Percentiles rank a stretch among this genome's conserved stretches.
These are phyloP conservation scores for Bjerkandera adusta DNA, from an alignment of 1,284 basidiomycete genomes.

Conservation along the genomic window DNA sequence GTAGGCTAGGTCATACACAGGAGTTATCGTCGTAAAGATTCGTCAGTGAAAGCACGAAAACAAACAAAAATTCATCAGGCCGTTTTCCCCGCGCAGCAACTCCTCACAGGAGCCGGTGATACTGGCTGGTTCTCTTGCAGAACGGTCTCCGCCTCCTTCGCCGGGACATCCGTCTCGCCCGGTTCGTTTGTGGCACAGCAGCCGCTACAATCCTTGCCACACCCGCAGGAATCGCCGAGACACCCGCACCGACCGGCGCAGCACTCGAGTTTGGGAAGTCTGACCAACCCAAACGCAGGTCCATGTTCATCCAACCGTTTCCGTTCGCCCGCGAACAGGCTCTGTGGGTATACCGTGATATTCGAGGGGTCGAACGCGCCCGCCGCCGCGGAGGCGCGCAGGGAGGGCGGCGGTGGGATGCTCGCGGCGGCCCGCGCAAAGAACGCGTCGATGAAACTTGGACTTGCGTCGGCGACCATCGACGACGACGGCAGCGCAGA, in stretches of 20 bases:
- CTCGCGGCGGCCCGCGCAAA: conserved; percentile 55
- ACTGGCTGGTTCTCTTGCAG: too few species aligned
- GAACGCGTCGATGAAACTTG: conserved; percentile 52
- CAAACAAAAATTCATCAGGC: too few species aligned
- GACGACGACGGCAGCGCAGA: background rate
- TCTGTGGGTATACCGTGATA: conserved; percentile 42
- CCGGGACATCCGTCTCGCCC: background rate
- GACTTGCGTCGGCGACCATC: background rate
- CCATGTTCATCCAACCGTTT: conserved; percentile 33
- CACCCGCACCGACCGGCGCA: conserved; percentile 50
- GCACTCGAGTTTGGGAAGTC: conserved; percentile 64
- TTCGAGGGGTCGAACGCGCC: conserved; percentile 47
- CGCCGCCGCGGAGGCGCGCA: conserved; percentile 39
- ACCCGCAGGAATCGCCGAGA: conserved; percentile 46
- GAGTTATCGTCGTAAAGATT: too few species aligned
- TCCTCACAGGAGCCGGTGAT: too few species aligned
- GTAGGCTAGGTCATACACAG: too few species aligned
- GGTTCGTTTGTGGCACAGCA: conserved; percentile 37
- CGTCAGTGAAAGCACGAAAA: too few species aligned
- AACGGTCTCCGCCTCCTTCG: background rate
- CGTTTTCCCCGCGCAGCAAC: too few species aligned
- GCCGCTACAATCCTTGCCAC: conserved; percentile 50
- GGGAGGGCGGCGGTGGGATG: conserved; percentile 50
- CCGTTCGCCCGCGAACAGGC: conserved; percentile 29
- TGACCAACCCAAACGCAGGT: conserved; percentile 46